Base-by-base conservation (phyloP, 441 rosid species). In the Aleurites moluccanus region DNA sequence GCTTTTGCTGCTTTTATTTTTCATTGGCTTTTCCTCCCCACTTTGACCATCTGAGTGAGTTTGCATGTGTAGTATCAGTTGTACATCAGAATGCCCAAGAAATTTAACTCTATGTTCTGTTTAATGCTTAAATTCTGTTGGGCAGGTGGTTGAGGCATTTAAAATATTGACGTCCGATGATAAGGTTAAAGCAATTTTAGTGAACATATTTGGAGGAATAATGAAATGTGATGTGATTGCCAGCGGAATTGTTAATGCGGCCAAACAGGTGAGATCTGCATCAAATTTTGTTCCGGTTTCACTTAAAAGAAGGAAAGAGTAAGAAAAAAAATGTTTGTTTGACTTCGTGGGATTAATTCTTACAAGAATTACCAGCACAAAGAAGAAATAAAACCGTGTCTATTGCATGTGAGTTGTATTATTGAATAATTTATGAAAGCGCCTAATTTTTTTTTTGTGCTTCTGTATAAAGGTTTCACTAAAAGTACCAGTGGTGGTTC, bases 191-290 rank as follows among this genome's bases (percentile, higher is more conserved):
- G 96, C 98, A 79, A 96, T 96, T 62, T 82, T 96, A 86, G 99
- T 93, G 70, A 96, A 96, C 81, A 96, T 96, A 69, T 96, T 93
- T 74, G 99, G 98, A 64, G 99, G 98, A 69, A 96, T 96, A 63
- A 96, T 96, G 99, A 92, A 89, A 79, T 96, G 99, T 74, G 99
- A 96, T 79, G 89, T 96, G 84, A 96, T 96, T 66, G 99, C 99
- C 4, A 92, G 97, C 73, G 99, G 99, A 75, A 96, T 96, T 28
- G 97, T 93, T 79, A 96, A 93, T 83, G 98, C 98, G 53, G 99
- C 97, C 65, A 92, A 93, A 87, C 94, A 75, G 84, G 99, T 96
- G 77, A 82, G 90, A 60, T 50, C 53, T 55, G 21, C 40, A 13
- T 69, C 27, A 53, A 59, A 56, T 40, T 16, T 25, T 66, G 10